phyloP scores from a whole-genome alignment of 1,139 yeast species.

The Kodamaea sp. region DNA sequence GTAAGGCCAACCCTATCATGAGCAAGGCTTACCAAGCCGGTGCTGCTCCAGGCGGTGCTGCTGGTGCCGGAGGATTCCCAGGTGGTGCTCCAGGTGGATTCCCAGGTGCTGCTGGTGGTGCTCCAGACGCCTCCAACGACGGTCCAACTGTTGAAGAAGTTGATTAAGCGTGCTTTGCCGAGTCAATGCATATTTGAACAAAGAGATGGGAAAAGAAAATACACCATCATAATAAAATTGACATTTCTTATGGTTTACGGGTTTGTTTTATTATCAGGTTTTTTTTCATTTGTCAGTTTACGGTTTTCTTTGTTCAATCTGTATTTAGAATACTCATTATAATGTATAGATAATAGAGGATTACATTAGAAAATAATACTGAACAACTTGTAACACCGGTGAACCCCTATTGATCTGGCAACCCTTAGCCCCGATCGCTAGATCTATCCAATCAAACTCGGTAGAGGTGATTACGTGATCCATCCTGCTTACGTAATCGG shows the following conservation, averaged over 20 bases:
- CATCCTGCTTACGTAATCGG: too few species aligned
- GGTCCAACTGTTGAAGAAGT: slow-evolving; percentile 96
- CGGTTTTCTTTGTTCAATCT: slow-evolving; percentile 8
- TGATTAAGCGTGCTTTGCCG: slow-evolving; percentile 50
- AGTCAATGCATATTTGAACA: slow-evolving; percentile 1
- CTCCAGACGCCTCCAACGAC: slow-evolving; percentile 57
- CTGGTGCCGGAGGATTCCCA: slow-evolving; percentile 42
- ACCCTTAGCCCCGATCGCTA: too few species aligned
- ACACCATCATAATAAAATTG: slow-evolving; percentile 6
- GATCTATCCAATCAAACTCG: too few species aligned
- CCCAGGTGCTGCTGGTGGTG: slow-evolving; percentile 67
- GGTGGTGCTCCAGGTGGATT: slow-evolving; percentile 56
- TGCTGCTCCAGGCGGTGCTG: slow-evolving; percentile 54
- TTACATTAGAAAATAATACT: too few species aligned
- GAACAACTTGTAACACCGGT: too few species aligned
- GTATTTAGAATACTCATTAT: slow-evolving; percentile 9
- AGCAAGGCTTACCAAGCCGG: slow-evolving; percentile 85
- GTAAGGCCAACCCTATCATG: slow-evolving; percentile 92
- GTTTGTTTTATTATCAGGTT: slow-evolving; percentile 9
- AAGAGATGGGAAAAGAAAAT: slow-evolving; percentile 4
- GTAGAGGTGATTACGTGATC: too few species aligned
- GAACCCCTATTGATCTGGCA: too few species aligned
- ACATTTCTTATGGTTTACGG: slow-evolving; percentile 6
- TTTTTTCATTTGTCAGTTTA: slow-evolving; percentile 5
- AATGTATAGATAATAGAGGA: slow-evolving; percentile 12